Evolutionary conservation across 305 asterid genomes (phyloP).

Genomic region (Solanum hybrid): DNA sequence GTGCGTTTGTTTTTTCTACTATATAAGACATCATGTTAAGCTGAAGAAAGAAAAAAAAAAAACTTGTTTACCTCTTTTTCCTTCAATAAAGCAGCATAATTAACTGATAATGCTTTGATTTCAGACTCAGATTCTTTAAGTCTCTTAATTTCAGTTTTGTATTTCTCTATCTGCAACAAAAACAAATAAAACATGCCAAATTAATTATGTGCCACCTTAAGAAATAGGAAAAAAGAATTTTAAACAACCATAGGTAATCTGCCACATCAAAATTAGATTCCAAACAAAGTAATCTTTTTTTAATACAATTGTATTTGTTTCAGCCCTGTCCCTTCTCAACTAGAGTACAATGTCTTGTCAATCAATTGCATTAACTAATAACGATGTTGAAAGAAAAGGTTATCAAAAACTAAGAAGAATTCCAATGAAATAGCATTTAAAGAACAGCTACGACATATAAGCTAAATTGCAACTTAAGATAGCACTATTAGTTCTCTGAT

Average conservation of each 20-base stretch:
- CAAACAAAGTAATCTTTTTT: not conserved
- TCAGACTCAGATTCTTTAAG: conserved; percentile 94
- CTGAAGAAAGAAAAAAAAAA: conserved; percentile 4
- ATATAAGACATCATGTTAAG: not conserved
- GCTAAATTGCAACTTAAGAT: not conserved
- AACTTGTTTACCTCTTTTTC: conserved; percentile 73
- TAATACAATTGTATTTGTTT: not conserved
- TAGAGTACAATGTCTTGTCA: not conserved
- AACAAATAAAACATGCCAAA: not conserved
- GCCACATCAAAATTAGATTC: not conserved
- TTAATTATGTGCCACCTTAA: not conserved
- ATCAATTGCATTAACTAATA: not conserved
- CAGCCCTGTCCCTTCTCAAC: not conserved
- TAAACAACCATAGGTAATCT: not conserved
- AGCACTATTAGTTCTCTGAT: not conserved
- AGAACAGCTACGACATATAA: not conserved
- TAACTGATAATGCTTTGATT: conserved; percentile 85
- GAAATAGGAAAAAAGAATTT: not conserved
- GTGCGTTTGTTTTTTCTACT: not conserved
- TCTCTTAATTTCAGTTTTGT: conserved; percentile 65
- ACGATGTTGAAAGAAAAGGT: not conserved
- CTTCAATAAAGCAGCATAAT: conserved; percentile 86
- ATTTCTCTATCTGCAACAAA: conserved; percentile 49
- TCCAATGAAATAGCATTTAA: not conserved
- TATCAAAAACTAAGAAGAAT: not conserved